Evolutionary conservation across 441 rosid genomes (phyloP), one percentile per base, ranked within the genome.

Genomic region (Lagerstroemia fauriei): DNA sequence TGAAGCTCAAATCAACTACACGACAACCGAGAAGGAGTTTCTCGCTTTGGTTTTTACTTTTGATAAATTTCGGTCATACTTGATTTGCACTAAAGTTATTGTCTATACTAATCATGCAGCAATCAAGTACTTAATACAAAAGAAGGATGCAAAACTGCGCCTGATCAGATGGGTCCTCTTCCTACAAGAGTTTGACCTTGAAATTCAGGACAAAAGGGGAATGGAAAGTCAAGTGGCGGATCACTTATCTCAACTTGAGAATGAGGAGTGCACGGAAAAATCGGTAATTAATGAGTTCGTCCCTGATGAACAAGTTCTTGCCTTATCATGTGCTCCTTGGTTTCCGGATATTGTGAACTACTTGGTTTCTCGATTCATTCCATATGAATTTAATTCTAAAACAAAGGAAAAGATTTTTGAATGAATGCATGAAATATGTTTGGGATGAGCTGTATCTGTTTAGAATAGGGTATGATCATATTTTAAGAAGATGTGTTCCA

Each of bases 391-490:
- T 0, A 61, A 32, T 71, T 18, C 25, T 1, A n/a, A 53, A 80
- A 1, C 70, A 80, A 51, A 71, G 31, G 24, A 80, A 72, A 38
- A 80, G 56, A 50, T 51, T 71, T 24, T 25, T 70, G 10, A 0
- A 18, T 24, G 53, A 70, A 12, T 48, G 32, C 8, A 71, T 25
- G 22, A 7, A 24, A 11, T 71, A 80, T 24, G 0, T 50, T 20
- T 80, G 53, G 77, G 77, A 80, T 4, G 82, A 71, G 2, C 82
- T 70, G 6, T 32, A 34, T 12, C 32, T 71, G 4, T 56, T 48
- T 24, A 71, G n/a, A 11, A 7, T 5, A 0, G 53, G 69, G 38
- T 24, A 3, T 3, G 53, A 80, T 72, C 48, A 38, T 7, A 51
- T 71, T 0, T 6, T 80, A 2, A 16, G 70, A 13, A 50, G 77